phyloP scores from a whole-genome alignment of 164 flowering plant species.

The Vitis rotundifolia region DNA sequence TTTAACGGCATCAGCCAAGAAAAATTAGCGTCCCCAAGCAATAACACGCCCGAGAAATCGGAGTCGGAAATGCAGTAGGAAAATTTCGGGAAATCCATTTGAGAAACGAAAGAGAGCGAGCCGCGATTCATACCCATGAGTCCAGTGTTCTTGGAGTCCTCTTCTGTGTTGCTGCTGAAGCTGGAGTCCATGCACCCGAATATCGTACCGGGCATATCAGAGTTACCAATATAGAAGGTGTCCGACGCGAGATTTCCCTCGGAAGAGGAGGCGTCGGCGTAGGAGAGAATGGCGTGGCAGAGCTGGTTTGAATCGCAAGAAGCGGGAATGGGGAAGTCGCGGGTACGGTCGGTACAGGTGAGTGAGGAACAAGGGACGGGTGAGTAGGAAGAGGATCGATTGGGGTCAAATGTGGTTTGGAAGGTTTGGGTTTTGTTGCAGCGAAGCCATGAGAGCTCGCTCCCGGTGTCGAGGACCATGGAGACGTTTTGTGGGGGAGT shows the following conservation, averaged over 20 bases:
- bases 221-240: constrained; percentile 35
- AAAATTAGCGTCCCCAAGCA: constrained; percentile 53
- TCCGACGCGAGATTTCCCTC: constrained; percentile 77
- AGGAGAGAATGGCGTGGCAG: constrained; percentile 67
- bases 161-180: constrained; percentile 43
- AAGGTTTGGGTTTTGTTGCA: constrained; percentile 42
- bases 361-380: constrained; percentile 58
- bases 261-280: constrained; percentile 65
- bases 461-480: constrained; percentile 88
- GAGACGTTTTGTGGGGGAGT: constrained; percentile 74
- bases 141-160: constrained; percentile 58
- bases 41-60: constrained; percentile 57
- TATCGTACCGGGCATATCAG: constrained; percentile 32
- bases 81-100: constrained; percentile 61
- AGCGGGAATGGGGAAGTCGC: constrained; percentile 59
- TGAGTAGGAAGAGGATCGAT: constrained; percentile 49
- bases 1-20: constrained; percentile 47
- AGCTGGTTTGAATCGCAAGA: constrained; percentile 60
- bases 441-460: constrained; percentile 81
- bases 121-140: constrained; percentile 90
- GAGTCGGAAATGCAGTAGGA: constrained; percentile 75
- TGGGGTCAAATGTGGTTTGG: constrained; percentile 44
- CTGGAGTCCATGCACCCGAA: constrained; percentile 78
- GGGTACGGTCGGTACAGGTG: constrained; percentile 53
- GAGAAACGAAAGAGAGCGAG: constrained; percentile 68